Conservation (phyloP, 441 rosid species). For the Aquilaria agallochum region DNA sequence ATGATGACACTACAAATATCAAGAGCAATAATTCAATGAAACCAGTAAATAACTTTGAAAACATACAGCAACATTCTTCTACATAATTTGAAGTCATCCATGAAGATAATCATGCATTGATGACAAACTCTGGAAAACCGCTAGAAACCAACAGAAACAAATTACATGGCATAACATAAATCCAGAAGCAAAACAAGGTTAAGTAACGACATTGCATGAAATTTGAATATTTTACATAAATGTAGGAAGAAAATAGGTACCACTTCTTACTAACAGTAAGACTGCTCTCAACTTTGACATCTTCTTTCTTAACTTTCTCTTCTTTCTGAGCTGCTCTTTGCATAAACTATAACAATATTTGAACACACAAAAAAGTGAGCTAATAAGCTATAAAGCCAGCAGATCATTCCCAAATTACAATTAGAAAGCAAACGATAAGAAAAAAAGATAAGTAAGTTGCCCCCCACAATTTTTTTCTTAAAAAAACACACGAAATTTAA, state of each 20-base stretch:
- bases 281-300: slow-evolving; percentile 40
- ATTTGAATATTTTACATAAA: background rate
- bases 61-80: too few species aligned
- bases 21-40: slow-evolving; percentile 2
- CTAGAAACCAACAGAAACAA: background rate
- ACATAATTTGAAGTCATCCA: background rate
- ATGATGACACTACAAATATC: slow-evolving; percentile 59
- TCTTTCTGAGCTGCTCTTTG: slow-evolving; percentile 71
- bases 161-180: background rate
- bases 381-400: background rate
- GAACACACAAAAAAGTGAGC: slow-evolving; percentile 4
- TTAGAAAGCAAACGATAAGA: background rate
- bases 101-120: slow-evolving; percentile 8
- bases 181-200: background rate
- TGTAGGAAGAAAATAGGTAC: slow-evolving; percentile 25
- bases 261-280: slow-evolving; percentile 50
- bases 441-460: background rate
- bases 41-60: background rate
- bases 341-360: slow-evolving; percentile 60
- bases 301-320: slow-evolving; percentile 59
- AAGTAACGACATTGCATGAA: background rate
- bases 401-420: background rate
- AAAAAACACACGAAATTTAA: background rate
- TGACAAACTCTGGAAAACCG: background rate
- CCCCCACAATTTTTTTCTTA: background rate